Conservation (phyloP, 1,139 yeast genomes). For the Geotrichum fermentans region DNA sequence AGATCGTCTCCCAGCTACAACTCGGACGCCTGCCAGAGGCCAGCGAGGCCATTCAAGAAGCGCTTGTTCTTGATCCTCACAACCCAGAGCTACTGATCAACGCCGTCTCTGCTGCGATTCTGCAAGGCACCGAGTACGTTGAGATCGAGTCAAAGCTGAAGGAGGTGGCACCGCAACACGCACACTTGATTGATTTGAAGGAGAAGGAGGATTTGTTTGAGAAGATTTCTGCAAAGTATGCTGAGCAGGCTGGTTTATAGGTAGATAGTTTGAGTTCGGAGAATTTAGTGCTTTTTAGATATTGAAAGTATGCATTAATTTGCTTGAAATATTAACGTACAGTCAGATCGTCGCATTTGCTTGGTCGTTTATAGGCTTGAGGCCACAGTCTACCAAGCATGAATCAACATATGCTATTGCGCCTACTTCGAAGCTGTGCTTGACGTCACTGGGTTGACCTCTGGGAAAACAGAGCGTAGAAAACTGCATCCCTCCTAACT, state of each 20-base stretch:
- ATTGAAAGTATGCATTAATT: too few species aligned
- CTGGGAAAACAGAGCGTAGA: too few species aligned
- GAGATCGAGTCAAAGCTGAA: conserved; percentile 44
- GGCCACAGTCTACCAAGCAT: too few species aligned
- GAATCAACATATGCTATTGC: too few species aligned
- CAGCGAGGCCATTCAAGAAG: conserved; percentile 42
- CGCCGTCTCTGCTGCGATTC: conserved; percentile 50
- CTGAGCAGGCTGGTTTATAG: conserved; percentile 22
- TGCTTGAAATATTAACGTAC: too few species aligned
- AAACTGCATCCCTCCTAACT: too few species aligned
- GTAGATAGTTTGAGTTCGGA: neutral
- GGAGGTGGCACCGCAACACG: conserved; percentile 45
- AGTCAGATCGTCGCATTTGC: too few species aligned
- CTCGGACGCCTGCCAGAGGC: conserved; percentile 48
- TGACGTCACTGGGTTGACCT: too few species aligned
- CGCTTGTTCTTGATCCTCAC: conserved; percentile 38
- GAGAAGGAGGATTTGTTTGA: conserved; percentile 54
- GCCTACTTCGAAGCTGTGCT: too few species aligned
- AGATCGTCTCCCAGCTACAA: conserved; percentile 45
- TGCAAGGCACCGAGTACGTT: conserved; percentile 40
- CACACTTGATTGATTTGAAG: conserved; percentile 47
- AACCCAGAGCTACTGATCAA: conserved; percentile 55
- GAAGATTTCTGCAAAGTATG: conserved; percentile 53
- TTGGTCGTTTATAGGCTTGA: too few species aligned
- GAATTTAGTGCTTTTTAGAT: too few species aligned